These are phyloP conservation scores for Heteromeles arbutifolia DNA, from an alignment of 306 rosid species.

Conservation along the genomic window DNA sequence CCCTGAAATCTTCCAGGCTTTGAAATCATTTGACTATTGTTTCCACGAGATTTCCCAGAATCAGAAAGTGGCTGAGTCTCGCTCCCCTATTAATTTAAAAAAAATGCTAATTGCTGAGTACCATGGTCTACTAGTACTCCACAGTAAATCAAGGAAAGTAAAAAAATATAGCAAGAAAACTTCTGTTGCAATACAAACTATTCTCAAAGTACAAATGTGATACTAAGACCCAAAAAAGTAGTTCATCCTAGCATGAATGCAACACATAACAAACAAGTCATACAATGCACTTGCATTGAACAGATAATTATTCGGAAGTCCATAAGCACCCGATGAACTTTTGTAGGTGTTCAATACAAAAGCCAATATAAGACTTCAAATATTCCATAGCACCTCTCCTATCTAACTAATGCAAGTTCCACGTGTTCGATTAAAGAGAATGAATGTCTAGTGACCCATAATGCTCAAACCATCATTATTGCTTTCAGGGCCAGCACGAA, in stretches of 20 bases:
- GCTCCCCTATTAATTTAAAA: conserved; percentile 19
- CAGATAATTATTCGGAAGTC: background rate
- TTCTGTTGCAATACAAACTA: background rate
- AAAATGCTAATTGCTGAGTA: background rate
- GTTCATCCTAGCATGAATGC: background rate
- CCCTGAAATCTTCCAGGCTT: conserved; percentile 32
- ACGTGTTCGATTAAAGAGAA: background rate
- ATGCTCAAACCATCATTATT: background rate
- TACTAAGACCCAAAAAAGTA: background rate
- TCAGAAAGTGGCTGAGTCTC: background rate
- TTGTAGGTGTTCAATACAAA: background rate
- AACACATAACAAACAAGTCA: background rate
- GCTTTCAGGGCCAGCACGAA: background rate
- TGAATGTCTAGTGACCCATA: background rate
- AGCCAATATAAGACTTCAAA: background rate
- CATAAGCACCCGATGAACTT: background rate
- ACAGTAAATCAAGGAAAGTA: background rate
- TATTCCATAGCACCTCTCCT: background rate
- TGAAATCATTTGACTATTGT: conserved; percentile 16
- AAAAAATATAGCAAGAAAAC: background rate
- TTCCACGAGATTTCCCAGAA: conserved; percentile 16
- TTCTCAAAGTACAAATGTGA: background rate
- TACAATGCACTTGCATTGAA: background rate
- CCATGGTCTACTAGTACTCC: background rate
- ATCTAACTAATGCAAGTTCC: background rate